Evolutionary conservation across 805 yeast genomes (phyloP), one percentile per base, ranked within the genome.

Genomic region (Candida khao-thaluensis): DNA sequence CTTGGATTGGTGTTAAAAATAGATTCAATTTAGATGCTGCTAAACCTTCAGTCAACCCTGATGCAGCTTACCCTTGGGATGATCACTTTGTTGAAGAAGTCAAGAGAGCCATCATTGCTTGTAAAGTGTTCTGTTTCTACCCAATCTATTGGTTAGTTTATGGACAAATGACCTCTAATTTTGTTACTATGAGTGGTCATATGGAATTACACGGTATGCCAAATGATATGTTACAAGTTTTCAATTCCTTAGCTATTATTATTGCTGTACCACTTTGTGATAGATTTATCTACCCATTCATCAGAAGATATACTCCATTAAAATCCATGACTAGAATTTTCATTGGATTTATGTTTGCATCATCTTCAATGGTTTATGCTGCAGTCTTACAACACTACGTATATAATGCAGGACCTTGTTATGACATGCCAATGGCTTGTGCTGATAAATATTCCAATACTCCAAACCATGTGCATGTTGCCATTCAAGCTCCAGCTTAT

Each of bases 191-290:
- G 57, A 88, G 90, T 31, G 85, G 81, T 42, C 71, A 75, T 48
- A 81, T 84, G 86, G 77, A 82, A 51, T 67, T 76, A 39, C 88
- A 85, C 57, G 85, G 86, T 28, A 71, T 85, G 50, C 93, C 95
- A 49, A 85, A 85, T 57, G 95, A 85, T 69, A 70, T 85, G 51
- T 74, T 85, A 68, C 83, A 80, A 62, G 82, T 79, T 54, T 75
- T 85, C 50, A 83, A 85, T 61, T 84, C 93, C 20, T 66, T 85
- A 51, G 81, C 87, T 27, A 74, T 85, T 50, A 82, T 85, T 50
- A 66, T 85, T n/a, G 80, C 83, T 59, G 82, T 85, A 48, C 95
- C 95, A 42, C 69, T 85, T 49, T 72, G 74, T 60, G 87, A 85
- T 59, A 61, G 71, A 43, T 50, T 70, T n/a, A 41, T 82, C 10